Evolutionary conservation across 805 yeast genomes (phyloP).

Genomic region (Yarrowia bubula): DNA sequence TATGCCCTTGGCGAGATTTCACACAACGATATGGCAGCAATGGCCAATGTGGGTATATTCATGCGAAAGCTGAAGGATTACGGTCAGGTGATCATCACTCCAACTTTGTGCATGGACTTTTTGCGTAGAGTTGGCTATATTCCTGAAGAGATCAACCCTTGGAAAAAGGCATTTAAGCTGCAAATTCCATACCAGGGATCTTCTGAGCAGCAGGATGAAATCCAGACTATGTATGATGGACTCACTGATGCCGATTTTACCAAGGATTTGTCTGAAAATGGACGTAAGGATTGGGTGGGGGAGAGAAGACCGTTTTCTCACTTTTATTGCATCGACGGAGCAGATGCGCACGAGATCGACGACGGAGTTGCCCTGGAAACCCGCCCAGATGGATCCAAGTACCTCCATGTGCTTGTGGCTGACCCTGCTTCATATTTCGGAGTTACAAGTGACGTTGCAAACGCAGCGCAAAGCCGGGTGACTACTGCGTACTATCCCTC

Average conservation of each 20-base stretch:
- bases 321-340: slow-evolving; percentile 79
- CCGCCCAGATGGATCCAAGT: slow-evolving; percentile 32
- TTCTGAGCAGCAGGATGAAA: slow-evolving; percentile 9
- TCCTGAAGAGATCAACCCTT: slow-evolving; percentile 7
- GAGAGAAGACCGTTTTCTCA: not conserved
- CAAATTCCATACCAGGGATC: slow-evolving; percentile 15
- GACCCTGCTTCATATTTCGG: slow-evolving; percentile 72
- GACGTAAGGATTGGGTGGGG: not conserved
- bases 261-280: not conserved
- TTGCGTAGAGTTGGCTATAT: not conserved
- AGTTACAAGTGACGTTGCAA: not conserved
- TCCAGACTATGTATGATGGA: not conserved
- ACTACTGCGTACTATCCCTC: slow-evolving; percentile 74
- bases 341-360: slow-evolving; percentile 83
- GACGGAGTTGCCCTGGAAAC: slow-evolving; percentile 73
- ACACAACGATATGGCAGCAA: slow-evolving; percentile 27
- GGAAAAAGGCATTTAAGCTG: slow-evolving; percentile 2
- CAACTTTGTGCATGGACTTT: slow-evolving; percentile 7
- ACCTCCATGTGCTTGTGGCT: slow-evolving; percentile 73
- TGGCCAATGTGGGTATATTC: slow-evolving; percentile 28
- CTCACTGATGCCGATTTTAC: not conserved
- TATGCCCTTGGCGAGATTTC: slow-evolving; percentile 32
- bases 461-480: slow-evolving; percentile 6
- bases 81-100: not conserved
- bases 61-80: not conserved